phyloP scores from a whole-genome alignment of 2,329 filamentous ascomycete species.

The Botrytis aclada region DNA sequence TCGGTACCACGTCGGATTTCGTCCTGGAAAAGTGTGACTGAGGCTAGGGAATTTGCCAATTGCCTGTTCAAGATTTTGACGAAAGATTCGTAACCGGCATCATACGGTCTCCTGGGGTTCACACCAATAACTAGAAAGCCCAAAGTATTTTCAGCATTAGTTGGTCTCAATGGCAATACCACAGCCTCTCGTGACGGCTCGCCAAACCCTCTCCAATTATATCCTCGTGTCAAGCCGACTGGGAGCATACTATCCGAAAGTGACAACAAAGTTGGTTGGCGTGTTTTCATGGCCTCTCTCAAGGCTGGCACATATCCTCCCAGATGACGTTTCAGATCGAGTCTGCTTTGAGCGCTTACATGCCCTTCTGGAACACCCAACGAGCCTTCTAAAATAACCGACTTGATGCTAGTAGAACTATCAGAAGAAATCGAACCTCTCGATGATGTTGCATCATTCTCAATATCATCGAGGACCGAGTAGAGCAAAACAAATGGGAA shows the following conservation, averaged over 20 bases:
- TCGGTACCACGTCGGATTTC: constrained; percentile 71
- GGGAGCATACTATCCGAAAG: constrained; percentile 64
- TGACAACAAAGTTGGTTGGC: constrained; percentile 64
- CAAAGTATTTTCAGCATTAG: constrained; percentile 59
- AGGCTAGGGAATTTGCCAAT: constrained; percentile 74
- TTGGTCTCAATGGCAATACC: constrained; percentile 74
- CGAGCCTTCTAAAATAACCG: constrained; percentile 67
- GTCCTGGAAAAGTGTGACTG: constrained; percentile 76
- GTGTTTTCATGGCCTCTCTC: constrained; percentile 66
- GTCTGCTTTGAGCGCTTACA: constrained; percentile 52
- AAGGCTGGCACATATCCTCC: constrained; percentile 76
- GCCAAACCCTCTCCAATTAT: constrained; percentile 69
- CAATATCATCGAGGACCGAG: constrained; percentile 65
- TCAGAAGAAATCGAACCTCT: constrained; percentile 62
- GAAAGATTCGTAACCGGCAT: constrained; percentile 75
- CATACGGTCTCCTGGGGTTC: constrained; percentile 73
- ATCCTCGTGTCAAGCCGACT: constrained; percentile 57
- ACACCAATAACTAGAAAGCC: constrained; percentile 40
- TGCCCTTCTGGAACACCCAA: constrained; percentile 66
- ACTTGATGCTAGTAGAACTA: constrained; percentile 57
- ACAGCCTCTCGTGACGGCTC: constrained; percentile 69
- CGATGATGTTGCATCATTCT: constrained; percentile 47
- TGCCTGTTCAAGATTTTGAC: constrained; percentile 70
- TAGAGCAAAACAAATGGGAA: constrained; percentile 75
- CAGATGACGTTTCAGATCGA: constrained; percentile 67